Evolutionary conservation across 441 rosid species (phyloP), one percentile per base, ranked within the genome.

Genomic region (Erodium trifolium): DNA sequence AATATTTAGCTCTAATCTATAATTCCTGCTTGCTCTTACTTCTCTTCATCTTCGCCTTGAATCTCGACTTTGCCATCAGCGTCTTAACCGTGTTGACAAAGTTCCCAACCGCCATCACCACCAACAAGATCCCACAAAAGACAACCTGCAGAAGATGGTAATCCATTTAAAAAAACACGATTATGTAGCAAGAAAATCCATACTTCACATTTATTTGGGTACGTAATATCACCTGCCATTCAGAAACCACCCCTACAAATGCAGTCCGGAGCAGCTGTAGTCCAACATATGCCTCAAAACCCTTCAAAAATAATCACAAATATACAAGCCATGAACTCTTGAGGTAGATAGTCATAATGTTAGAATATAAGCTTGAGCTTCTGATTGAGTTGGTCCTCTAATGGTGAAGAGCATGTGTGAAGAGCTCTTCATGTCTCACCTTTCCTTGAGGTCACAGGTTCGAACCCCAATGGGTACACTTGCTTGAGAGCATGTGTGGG

Each of bases 41-140:
- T 76, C 78, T 85, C 82, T 83, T 93, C 95, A 93, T 93, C 86
- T 91, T 91, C 16, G 97, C 97, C 84, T 93, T 93, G 70, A 93
- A 91, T 85, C 97, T 87, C 29, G 96, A 93, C 81, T 91, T 93
- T 9, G 76, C 78, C 95, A 88, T 81, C 31, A 93, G 85, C 13
- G 97, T 89, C 83, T 89, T 80, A 59, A 91, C 92, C 0, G 99
- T 93, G 81, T 88, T 90, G 66, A 76, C 75, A 78, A 93, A 93
- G 84, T 91, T 93, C 70, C 99, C 99, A 39, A 83, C 80, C 0
- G 99, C 99, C 99, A 93, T 91, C 39, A 91, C 77, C 59, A 93
- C 85, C 84, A 93, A 79, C 51, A 93, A 88, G 65, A 86, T 59
- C 68, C 99, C 99, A 68, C 96, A 93, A 68, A 86, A 71, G 62